A percentile compares a stretch with the other conserved stretches of the same genome.
Evolutionary conservation across 305 asterid species (phyloP).

Genomic region (Stenogyne calaminthoides): DNA sequence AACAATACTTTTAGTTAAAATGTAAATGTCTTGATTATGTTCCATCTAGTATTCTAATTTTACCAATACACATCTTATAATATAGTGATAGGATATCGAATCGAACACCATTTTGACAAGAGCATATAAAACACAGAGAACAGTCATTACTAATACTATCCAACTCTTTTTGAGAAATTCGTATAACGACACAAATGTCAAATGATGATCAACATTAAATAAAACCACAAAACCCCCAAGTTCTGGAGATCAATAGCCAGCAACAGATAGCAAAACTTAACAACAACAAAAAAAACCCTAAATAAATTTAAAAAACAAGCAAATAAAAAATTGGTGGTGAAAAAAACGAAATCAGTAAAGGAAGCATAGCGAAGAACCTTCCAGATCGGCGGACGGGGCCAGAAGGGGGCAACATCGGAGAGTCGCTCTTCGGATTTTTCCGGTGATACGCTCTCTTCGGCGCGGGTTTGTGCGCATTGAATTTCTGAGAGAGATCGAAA

Average conservation of each 20-base stretch:
- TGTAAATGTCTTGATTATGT: not conserved
- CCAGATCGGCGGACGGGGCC: constrained; percentile 86
- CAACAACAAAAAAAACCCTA: no score
- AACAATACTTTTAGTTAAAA: not conserved
- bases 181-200: not conserved
- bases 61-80: not conserved
- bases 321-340: not conserved
- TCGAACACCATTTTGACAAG: not conserved
- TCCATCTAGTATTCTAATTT: not conserved
- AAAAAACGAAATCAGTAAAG: not conserved
- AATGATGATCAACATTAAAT: not conserved
- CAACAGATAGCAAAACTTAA: constrained; percentile 1
- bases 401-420: constrained; percentile 49
- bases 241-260: constrained; percentile 15
- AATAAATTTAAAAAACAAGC: not conserved
- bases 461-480: constrained; percentile 50
- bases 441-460: constrained; percentile 26
- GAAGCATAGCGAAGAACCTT: constrained; percentile 42
- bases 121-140: not conserved
- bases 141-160: not conserved
- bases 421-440: constrained; percentile 28
- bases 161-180: not conserved
- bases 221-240: constrained; percentile 13
- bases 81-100: not conserved
- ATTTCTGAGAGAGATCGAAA: constrained; percentile 60